These are phyloP conservation scores for Stephania cephalantha DNA, from an alignment of 164 flowering plant species.

Conservation along the genomic window DNA sequence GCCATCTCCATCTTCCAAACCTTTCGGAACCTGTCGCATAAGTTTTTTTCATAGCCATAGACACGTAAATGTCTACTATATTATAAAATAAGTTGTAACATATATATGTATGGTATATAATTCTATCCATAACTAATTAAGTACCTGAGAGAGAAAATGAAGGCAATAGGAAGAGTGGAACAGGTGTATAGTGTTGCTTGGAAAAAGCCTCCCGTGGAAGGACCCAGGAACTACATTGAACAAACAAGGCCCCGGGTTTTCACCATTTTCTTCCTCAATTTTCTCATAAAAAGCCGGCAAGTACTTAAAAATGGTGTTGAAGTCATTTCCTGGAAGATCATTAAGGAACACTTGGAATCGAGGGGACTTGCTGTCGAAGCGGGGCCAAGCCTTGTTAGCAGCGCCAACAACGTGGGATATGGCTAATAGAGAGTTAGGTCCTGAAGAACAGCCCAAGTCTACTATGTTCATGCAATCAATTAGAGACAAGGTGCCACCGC, in stretches of 20 bases:
- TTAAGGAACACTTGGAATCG: conserved; percentile 40
- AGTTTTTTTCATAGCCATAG: too few relatives aligned
- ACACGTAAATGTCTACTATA: too few relatives aligned
- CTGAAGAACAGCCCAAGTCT: conserved; percentile 68
- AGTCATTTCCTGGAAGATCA: conserved; percentile 56
- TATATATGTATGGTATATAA: too few relatives aligned
- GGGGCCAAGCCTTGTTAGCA: conserved; percentile 12
- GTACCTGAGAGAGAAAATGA: conserved; percentile 60
- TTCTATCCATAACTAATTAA: too few relatives aligned
- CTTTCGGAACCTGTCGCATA: too few relatives aligned
- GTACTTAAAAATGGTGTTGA: conserved; percentile 40
- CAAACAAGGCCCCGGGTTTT: background rate
- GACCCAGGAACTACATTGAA: conserved; percentile 41
- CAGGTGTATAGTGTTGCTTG: conserved; percentile 38
- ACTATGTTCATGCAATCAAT: conserved; percentile 30
- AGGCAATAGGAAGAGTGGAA: conserved; percentile 62
- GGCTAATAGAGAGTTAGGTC: conserved; percentile 49
- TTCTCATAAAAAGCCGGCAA: conserved; percentile 26
- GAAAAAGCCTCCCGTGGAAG: conserved; percentile 57
- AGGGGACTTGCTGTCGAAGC: conserved; percentile 18
- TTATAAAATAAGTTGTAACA: too few relatives aligned
- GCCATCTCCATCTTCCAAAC: too few relatives aligned
- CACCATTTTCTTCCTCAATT: conserved; percentile 16
- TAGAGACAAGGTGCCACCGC: background rate
- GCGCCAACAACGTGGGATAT: conserved; percentile 28